Conservation (phyloP, 139 green algal species). For the Chlamydomonas asymmetrica region DNA sequence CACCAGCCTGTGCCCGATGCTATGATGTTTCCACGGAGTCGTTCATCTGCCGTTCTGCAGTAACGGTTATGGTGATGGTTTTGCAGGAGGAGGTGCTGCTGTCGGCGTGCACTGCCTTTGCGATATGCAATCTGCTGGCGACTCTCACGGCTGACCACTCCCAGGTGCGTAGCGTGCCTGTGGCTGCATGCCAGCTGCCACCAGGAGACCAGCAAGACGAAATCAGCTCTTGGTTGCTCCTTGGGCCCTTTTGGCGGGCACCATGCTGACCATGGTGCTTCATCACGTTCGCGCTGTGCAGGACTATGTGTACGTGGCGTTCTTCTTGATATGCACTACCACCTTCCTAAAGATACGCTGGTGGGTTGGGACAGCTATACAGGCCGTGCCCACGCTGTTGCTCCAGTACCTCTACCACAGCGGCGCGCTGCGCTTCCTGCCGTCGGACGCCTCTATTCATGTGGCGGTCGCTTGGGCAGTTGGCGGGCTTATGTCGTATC, state of each 20-base stretch:
- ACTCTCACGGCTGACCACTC: constrained; percentile 47
- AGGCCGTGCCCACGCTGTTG: constrained; percentile 43
- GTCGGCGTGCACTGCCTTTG: constrained; percentile 54
- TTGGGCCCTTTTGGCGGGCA: no score
- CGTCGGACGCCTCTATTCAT: constrained; percentile 64
- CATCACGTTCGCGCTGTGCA: not conserved
- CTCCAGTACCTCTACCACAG: constrained; percentile 22
- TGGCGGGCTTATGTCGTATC: constrained; percentile 75
- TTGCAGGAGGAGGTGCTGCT: constrained; percentile 80
- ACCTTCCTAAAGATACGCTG: constrained; percentile 77
- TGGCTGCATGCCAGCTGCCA: not conserved
- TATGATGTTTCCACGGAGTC: no score
- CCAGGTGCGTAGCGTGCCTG: not conserved
- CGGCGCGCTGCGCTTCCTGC: constrained; percentile 38
- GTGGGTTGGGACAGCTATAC: constrained; percentile 56
- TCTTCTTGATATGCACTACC: constrained; percentile 81
- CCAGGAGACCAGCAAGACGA: not conserved
- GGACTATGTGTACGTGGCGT: constrained; percentile 73
- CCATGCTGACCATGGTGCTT: no score
- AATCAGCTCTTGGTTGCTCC: constrained; percentile 21
- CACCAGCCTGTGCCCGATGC: no score
- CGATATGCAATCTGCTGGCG: constrained; percentile 65
- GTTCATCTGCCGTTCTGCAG: not conserved
- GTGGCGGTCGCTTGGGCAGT: constrained; percentile 74
- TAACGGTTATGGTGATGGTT: no score